Evolutionary conservation across 2,329 filamentous ascomycete species (phyloP), one percentile per base, ranked within the genome.

Genomic region (Colletotrichum navitas): DNA sequence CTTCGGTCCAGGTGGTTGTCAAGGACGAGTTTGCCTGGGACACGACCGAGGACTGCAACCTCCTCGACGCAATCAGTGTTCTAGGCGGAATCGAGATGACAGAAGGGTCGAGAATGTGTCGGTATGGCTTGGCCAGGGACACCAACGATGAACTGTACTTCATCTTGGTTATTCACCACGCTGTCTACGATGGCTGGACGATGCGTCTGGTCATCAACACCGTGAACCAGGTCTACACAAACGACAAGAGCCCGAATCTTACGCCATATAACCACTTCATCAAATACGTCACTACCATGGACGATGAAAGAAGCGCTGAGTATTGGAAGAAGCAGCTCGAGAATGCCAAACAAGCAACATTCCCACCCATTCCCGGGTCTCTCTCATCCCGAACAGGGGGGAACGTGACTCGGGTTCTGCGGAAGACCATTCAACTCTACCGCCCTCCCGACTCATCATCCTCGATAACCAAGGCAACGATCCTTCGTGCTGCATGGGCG

Each of bases 401-500:
- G 6, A 39, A 58, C 16, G 36, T 66, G 32, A 66, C 52, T 14
- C 39, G n/a, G 29, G 18, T 66, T 18, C 18, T 52, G 16, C 49
- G 45, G 4, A n/a, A 56, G 54, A 59, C 61, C 21, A 39, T 63
- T 21, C 54, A 66, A 11, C 26, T 58, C 39, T 8, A 32, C 24
- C 32, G 21, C 16, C 29, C 51, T 41, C 12, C 52, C 26, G 41
- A 66, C 21, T 52, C 49, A 4, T 52, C 49, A 12, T 59, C 52
- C 51, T 63, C 73, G 7, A 68, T 75, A 18, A 76, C 74, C 3
- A 76, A 71, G 64, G 75, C 76, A 2, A 74, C 75, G 0, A 59
- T 77, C 10, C 52, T 80, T 11, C 75, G 76, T 6, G 77, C 77
- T 0, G 79, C 79, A 5, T 80, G 78, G 78, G 78, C 76, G 0